Evolutionary conservation across 352 stramenopile species (phyloP), one percentile per base, ranked within the genome.

Genomic region (Pythium phragmiticola): DNA sequence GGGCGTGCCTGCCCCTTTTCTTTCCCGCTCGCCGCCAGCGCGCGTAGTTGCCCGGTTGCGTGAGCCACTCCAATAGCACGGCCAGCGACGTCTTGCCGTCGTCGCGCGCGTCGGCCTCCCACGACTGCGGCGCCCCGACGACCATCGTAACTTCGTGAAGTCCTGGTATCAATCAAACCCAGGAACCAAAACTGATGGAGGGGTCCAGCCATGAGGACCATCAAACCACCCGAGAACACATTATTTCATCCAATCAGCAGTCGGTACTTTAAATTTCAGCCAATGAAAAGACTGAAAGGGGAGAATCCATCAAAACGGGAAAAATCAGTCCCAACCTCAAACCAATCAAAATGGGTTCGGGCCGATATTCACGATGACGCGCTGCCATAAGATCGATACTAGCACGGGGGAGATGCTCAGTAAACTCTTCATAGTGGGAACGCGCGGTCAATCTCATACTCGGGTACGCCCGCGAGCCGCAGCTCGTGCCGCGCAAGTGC

Each of bases 61-160:
- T 63, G 26, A 86, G 63, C 77, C 77, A 86, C 41, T 78, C 75
- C 34, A 86, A 65, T 33, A 86, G 41, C n/a, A 86, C 65, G 12
- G 70, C 70, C 63, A 85, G 78, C 23, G 77, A 85, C 2, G 74
- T 81, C 58, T 78, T 77, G 12, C 73, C 64, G 11, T 68, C 63
- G 17, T 9, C 30, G 34, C 19, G 30, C 16, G 50, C 50, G 33
- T 57, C 50, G 19, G 50, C 17, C 19, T 57, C 50, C 50, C 50
- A 57, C 50, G 47, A 53, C 26, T 53, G 21, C 23, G 47, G 47
- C 26, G 16, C n/a, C 7, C 47, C 47, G 23, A 53, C 26, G 13
- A 53, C 47, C 47, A 53, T 53, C 9, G 26, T 52, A 30, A 30
- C 3, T 30, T 30, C 2, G 34, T 11, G 34, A 13, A 39, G 13